phyloP scores from a whole-genome alignment of 2,329 filamentous ascomycete species.

The Paracoccidioides brasiliensis region DNA sequence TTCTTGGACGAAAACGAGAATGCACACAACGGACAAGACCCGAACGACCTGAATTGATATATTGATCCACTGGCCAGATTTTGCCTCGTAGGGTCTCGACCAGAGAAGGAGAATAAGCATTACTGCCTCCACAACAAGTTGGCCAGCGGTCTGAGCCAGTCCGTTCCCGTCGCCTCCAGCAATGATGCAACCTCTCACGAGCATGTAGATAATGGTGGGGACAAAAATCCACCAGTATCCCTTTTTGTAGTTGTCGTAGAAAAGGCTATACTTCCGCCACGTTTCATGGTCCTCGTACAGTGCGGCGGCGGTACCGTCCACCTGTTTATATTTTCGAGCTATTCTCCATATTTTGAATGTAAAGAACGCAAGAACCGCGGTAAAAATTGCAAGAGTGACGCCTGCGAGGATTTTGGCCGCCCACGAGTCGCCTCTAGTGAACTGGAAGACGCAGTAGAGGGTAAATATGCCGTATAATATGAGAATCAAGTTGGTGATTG shows the following conservation, averaged over 20 bases:
- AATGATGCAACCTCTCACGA: constrained; percentile 74
- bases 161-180: constrained; percentile 78
- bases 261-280: constrained; percentile 92
- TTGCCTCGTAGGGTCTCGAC: constrained; percentile 74
- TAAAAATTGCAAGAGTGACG: constrained; percentile 69
- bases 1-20: constrained; percentile 87
- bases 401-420: constrained; percentile 73
- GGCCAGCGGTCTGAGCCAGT: constrained; percentile 63
- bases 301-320: constrained; percentile 56
- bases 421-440: constrained; percentile 88
- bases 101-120: constrained; percentile 72
- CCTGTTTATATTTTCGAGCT: constrained; percentile 58
- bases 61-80: constrained; percentile 84
- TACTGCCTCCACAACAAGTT: constrained; percentile 66
- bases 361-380: constrained; percentile 68
- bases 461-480: constrained; percentile 92
- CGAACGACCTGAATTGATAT: constrained; percentile 81
- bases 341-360: constrained; percentile 68
- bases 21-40: constrained; percentile 74
- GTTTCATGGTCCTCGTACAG: constrained; percentile 81
- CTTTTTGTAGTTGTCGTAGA: constrained; percentile 92
- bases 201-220: constrained; percentile 77
- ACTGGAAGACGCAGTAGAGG: constrained; percentile 91
- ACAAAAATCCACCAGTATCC: constrained; percentile 97
- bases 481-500: constrained; percentile 80